A percentile compares a stretch with the other conserved stretches of the same genome.
Evolutionary conservation across 129 eudicot genomes (phyloP).

Genomic region (Centrapalus pauciflorus): DNA sequence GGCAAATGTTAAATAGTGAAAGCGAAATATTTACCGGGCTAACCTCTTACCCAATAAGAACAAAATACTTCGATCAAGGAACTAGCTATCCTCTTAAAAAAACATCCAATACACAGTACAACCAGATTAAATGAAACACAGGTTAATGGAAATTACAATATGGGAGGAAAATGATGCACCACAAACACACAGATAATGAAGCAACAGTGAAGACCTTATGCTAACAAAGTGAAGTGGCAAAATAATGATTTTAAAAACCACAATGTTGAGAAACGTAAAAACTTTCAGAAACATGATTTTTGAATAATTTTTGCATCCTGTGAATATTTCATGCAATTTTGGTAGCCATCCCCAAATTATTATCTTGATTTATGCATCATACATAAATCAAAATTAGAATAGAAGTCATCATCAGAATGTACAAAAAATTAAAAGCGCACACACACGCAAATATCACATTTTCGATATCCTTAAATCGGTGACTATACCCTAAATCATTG

Average conservation of each 20-base stretch:
- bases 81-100: constrained; percentile 3
- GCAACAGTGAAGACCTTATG: background rate
- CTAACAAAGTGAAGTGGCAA: background rate
- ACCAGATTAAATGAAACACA: background rate
- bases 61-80: background rate
- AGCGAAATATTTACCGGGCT: too few species aligned
- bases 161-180: background rate
- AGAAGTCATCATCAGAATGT: constrained; percentile 8
- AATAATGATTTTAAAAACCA: background rate
- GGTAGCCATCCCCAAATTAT: background rate
- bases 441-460: background rate
- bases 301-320: background rate
- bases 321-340: background rate
- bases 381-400: background rate
- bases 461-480: constrained; percentile 1
- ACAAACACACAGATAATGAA: background rate
- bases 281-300: background rate
- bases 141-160: background rate
- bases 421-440: background rate
- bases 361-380: background rate
- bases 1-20: background rate
- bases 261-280: background rate
- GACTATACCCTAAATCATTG: constrained; percentile 26
- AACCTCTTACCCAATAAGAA: too few species aligned
- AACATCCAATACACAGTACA: constrained; percentile 6